Conservation (phyloP, 1,139 yeast species). For the Debaryomyces sp. region DNA sequence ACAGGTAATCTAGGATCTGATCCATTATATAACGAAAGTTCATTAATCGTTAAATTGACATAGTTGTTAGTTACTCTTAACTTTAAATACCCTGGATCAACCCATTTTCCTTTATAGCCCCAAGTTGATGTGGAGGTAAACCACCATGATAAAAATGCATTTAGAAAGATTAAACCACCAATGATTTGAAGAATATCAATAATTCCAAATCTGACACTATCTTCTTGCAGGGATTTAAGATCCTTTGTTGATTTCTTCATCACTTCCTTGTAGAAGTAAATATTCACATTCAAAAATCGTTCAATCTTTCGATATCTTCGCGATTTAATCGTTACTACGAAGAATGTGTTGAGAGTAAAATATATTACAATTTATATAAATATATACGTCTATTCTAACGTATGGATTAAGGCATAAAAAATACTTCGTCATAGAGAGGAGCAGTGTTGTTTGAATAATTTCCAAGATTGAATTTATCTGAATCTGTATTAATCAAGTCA, state of each 20-base stretch:
- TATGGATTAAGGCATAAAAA: slow-evolving; percentile 23
- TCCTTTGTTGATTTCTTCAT: slow-evolving; percentile 1
- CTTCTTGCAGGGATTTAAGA: not conserved
- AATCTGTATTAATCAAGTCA: slow-evolving; percentile 38
- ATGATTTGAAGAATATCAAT: slow-evolving; percentile 48
- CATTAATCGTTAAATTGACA: slow-evolving; percentile 43
- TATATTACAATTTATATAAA: slow-evolving; percentile 1
- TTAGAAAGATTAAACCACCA: slow-evolving; percentile 50
- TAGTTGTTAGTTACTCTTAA: slow-evolving; percentile 25
- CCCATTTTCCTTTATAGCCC: slow-evolving; percentile 57
- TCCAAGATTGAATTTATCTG: slow-evolving; percentile 41
- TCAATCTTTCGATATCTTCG: not conserved
- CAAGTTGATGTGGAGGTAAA: slow-evolving; percentile 52
- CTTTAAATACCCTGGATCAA: slow-evolving; percentile 45
- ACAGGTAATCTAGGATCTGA: slow-evolving; percentile 52
- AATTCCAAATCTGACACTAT: slow-evolving; percentile 20
- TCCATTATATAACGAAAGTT: slow-evolving; percentile 60
- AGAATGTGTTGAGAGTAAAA: not conserved
- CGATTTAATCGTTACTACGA: not conserved
- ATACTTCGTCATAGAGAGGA: slow-evolving; percentile 30
- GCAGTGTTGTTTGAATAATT: slow-evolving; percentile 21
- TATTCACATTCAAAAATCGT: not conserved
- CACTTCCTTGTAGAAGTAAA: not conserved
- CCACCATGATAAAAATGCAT: slow-evolving; percentile 53
- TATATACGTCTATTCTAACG: not conserved